Evolutionary conservation across 345 rosid genomes (phyloP), one percentile per base, ranked within the genome.

Genomic region (Passiflora organensis): DNA sequence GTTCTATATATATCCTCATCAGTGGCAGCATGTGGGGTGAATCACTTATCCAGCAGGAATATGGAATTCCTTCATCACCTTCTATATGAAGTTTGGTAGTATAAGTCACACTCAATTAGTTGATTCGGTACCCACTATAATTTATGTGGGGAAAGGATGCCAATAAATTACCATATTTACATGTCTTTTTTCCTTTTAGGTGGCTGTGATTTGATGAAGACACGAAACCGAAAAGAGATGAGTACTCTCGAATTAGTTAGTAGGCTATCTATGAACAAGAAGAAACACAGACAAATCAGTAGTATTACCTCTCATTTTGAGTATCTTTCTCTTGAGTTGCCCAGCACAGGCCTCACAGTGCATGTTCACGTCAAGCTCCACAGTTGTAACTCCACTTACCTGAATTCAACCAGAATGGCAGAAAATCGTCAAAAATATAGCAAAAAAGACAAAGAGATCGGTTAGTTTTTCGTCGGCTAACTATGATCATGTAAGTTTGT

Each of bases 271-370:
- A 20, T 13, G 0, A 10, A 22, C 15, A 34, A 6, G 2, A 55
- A 37, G 15, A 25, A 44, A 25, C 2, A 1, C 9, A 36, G 13
- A 36, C 17, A 5, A 32, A 32, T 4, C 10, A 14, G 5, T n/a
- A 43, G 45, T n/a, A n/a, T 32, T 71, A 89, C 97, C 99, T 83
- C 83, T 83, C 97, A 93, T 89, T 83, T 93, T 81, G 58, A 89
- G 82, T 59, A 93, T 89, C 71, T 82, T 89, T 66, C 58, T 81
- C 76, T 70, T 84, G 19, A 93, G 91, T 66, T 86, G 97, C 48
- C 80, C 95, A 10, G 99, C 97, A 67, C 99, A 93, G 59, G 91
- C 95, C 59, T 83, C 82, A 38, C 97, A 93, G 53, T 93, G 97
- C 99, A 93, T 93, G 74, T 83, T 81, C 43, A 89, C 86, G 42